Evolutionary conservation across 2,329 filamentous ascomycete genomes (phyloP), one percentile per base, ranked within the genome.

Genomic region (Apiospora marii): DNA sequence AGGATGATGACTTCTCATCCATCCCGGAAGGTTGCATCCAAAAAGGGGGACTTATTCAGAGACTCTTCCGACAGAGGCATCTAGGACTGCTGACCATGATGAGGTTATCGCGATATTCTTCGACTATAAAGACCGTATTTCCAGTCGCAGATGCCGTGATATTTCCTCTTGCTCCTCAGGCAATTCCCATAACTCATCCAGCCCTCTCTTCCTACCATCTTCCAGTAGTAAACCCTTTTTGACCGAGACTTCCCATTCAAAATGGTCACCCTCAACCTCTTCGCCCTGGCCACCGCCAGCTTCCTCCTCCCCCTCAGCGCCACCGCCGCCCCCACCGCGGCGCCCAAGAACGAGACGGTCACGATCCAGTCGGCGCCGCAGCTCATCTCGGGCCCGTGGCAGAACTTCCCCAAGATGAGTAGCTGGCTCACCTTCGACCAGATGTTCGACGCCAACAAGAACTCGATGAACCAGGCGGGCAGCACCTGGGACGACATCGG

Each of bases 391-490:
- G 77, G 77, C 67, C 77, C 79, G 27, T 74, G 79, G 68, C 77
- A 75, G 41, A 79, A 74, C 73, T 83, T 83, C 78, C 82, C 81
- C 12, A 71, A 73, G 16, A 79, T 74, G 73, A 71, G 58, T 73
- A 76, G 76, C n/a, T 83, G 81, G 82, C 78, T 78, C 74, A 75
- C 77, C 67, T 82, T 82, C 70, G 75, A 79, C 67, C 74, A 77
- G 44, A 80, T 83, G 75, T 83, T 83, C 79, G 79, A 82, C 64
- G 68, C 74, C 72, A 83, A 83, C 78, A 79, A 80, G 75, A 2
- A 71, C 12, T 76, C 74, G 70, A 83, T 83, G 80, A 68, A 75
- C 30, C 68, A 71, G 3, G 80, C 80, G 10, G 81, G 81, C 51
- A 76, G 81, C 74, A 81, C 78, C 27, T 73, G 71, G 37, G 76